Evolutionary conservation across 129 eudicot genomes (phyloP).

Genomic region (Sambucus nigra): DNA sequence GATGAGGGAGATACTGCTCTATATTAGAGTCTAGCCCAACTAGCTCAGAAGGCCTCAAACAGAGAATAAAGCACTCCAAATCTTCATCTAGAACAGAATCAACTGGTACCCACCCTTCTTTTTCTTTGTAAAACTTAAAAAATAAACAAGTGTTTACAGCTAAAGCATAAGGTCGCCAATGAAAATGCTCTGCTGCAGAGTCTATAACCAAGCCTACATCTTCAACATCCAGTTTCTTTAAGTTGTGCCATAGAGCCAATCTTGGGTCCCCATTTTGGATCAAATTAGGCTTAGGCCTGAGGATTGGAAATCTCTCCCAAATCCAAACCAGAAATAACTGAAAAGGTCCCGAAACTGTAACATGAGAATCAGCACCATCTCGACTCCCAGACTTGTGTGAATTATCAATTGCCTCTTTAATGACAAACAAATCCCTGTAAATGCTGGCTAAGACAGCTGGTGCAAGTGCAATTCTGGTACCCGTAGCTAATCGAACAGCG

Average conservation of each 20-base stretch:
- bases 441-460: conserved; percentile 33
- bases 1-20: conserved; percentile 49
- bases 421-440: conserved; percentile 20
- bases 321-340: conserved; percentile 32
- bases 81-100: conserved; percentile 15
- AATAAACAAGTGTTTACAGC: conserved; percentile 10
- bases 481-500: conserved; percentile 22
- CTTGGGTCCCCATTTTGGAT: conserved; percentile 9
- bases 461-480: conserved; percentile 28
- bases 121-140: conserved; percentile 19
- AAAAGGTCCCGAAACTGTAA: conserved; percentile 24
- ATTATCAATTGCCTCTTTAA: conserved; percentile 4
- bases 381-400: not conserved
- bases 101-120: conserved; percentile 15
- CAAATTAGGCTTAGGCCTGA: conserved; percentile 13
- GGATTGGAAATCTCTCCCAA: conserved; percentile 24
- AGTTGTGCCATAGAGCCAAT: conserved; percentile 21
- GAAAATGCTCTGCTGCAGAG: conserved; percentile 11
- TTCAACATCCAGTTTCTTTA: conserved; percentile 5
- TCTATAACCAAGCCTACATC: conserved; percentile 7
- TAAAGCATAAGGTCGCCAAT: conserved; percentile 37
- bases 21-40: conserved; percentile 31
- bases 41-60: conserved; percentile 33
- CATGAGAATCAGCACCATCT: not conserved
- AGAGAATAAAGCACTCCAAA: conserved; percentile 18